Evolutionary conservation across 2,329 filamentous ascomycete genomes (phyloP), one percentile per base, ranked within the genome.

Genomic region (Ophiosphaerella narmari): DNA sequence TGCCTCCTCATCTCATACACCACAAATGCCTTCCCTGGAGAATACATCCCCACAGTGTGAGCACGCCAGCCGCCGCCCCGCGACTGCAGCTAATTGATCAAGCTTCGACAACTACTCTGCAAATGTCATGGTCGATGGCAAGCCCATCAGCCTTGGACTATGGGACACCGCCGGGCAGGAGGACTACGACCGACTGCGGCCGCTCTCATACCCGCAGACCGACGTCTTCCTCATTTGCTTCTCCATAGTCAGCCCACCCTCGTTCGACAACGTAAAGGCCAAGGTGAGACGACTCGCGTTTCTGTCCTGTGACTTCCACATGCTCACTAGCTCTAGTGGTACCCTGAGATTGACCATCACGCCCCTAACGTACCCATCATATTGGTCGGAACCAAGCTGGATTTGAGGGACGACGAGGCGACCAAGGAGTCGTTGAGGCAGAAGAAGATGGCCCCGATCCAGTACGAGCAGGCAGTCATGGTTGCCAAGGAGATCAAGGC

Each of bases 101-200:
- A 96, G 91, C 58, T 97, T 97, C 78, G 93, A 97, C 75, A 99
- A 99, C 80, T 97, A 97, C 81, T 96, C 93, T 33, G 94, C 94
- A 60, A 96, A 91, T 80, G 94, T 99, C 48, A 97, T 97, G 90
- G 94, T 97, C 48, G 94, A 97, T 80, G 91, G 92, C 68, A 96
- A 96, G 80, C 93, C 93, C 54, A 96, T 97, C 78, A 97, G 91
- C 77, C 78, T 99, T 66, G 94, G 93, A 63, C 80, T 99, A 29
- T 97, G 94, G 93, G 93, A 99, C 88, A 99, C 93, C 61, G 93
- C 93, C 62, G 93, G 93, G 71, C 94, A 97, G 80, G 93, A 97
- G 79, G 93, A 97, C 82, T 97, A 97, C 80, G 93, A 97, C 74
- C 85, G 93, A 76, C 82, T 97, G 72, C 87, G 93, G 68, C 93